These are phyloP conservation scores for Isoetes taiwanensis DNA, from an alignment of 75 land plant genomes.

Conservation along the genomic window DNA sequence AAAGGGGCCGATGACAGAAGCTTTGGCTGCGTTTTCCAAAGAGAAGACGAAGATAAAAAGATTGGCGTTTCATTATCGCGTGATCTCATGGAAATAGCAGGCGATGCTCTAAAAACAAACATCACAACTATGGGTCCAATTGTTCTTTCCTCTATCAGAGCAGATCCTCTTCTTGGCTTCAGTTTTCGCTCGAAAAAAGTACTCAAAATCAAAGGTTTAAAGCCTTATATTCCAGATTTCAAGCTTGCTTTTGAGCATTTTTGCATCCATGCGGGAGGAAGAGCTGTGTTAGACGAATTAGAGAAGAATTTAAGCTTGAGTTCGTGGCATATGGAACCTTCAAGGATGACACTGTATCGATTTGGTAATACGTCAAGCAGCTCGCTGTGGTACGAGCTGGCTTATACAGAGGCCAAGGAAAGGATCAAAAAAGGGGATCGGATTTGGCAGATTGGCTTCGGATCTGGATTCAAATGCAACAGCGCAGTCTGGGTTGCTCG, in stretches of 20 bases:
- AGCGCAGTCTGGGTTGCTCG: constrained; percentile 63
- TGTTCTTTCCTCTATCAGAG: constrained; percentile 30
- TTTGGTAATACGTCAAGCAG: constrained; percentile 63
- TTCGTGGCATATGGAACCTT: constrained; percentile 57
- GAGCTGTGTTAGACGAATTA: constrained; percentile 66
- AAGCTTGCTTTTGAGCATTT: constrained; percentile 67
- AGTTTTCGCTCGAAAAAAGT: too few relatives aligned
- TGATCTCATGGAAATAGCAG: constrained; percentile 43
- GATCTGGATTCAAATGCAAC: constrained; percentile 74
- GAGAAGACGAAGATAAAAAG: constrained; percentile 38
- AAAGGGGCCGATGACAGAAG: constrained; percentile 42
- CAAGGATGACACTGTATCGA: constrained; percentile 62
- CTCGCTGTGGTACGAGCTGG: constrained; percentile 63
- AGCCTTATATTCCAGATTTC: constrained; percentile 49
- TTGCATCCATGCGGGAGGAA: constrained; percentile 71
- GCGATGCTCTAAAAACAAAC: constrained; percentile 49
- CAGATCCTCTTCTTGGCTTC: too few relatives aligned
- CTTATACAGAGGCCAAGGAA: constrained; percentile 56
- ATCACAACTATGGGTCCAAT: constrained; percentile 56
- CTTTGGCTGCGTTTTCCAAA: constrained; percentile 27
- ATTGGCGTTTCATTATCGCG: constrained; percentile 41
- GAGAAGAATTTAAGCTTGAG: constrained; percentile 49
- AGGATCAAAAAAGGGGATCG: constrained; percentile 52
- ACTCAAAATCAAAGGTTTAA: constrained; percentile 12
- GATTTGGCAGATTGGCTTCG: constrained; percentile 66